Evolutionary conservation across 2,329 filamentous ascomycete species (phyloP).

Genomic region (Cytospora mali): DNA sequence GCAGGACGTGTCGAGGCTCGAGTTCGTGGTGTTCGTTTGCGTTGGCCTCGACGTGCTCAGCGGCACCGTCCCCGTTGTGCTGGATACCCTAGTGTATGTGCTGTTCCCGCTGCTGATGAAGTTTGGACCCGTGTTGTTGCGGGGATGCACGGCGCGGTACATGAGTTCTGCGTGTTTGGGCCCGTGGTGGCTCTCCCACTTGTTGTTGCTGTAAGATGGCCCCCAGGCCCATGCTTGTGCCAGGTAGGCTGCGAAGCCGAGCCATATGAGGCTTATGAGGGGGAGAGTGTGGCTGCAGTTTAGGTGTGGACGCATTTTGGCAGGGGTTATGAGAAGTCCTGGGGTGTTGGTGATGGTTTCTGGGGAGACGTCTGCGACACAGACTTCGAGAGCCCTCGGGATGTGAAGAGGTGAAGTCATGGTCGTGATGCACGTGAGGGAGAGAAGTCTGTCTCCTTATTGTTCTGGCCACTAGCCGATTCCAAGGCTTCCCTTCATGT

Average conservation of each 20-base stretch:
- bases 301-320: conserved; percentile 9
- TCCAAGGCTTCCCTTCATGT: background rate
- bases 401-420: conserved; percentile 15
- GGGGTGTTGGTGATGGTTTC: too few relatives aligned
- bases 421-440: conserved; percentile 3
- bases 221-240: conserved; percentile 17
- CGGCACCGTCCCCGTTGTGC: conserved; percentile 9
- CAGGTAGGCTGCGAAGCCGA: too few relatives aligned
- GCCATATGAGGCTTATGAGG: conserved; percentile 7
- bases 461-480: conserved; percentile 3
- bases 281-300: conserved; percentile 2
- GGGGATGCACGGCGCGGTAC: conserved; percentile 18
- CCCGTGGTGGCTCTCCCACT: conserved; percentile 11
- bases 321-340: too few relatives aligned
- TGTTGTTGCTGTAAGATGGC: background rate
- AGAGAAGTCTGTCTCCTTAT: too few relatives aligned
- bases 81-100: conserved; percentile 1
- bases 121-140: too few relatives aligned
- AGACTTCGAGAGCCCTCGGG: conserved; percentile 12
- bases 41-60: conserved; percentile 18
- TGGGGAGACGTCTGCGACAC: background rate
- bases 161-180: conserved; percentile 12
- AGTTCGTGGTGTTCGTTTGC: background rate
- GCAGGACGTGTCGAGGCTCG: conserved; percentile 13
- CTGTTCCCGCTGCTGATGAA: too few relatives aligned